Conservation (phyloP, 768 basidiomycete species). For the Lactarius hengduanensis region DNA sequence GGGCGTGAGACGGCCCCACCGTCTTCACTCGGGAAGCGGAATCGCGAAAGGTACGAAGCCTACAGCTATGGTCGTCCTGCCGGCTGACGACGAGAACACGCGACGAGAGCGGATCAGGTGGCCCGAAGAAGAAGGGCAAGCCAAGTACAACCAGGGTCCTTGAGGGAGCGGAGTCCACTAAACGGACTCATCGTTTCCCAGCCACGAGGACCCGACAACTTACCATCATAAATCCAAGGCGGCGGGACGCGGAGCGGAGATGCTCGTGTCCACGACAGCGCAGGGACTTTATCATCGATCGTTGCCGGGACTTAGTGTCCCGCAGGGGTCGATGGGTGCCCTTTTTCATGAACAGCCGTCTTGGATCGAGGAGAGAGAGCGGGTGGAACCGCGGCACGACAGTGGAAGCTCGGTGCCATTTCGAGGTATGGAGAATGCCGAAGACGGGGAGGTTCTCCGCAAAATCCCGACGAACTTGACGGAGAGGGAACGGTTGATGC, state of each 20-base stretch:
- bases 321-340: background rate
- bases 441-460: background rate
- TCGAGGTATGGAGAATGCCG: background rate
- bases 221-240: background rate
- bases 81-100: background rate
- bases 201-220: background rate
- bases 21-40: background rate
- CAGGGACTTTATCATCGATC: background rate
- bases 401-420: background rate
- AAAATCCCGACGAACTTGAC: background rate
- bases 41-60: background rate
- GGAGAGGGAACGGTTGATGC: background rate
- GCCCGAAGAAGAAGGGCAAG: background rate
- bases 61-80: background rate
- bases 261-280: background rate
- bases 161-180: background rate
- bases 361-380: background rate
- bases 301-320: background rate
- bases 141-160: background rate
- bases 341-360: background rate
- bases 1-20: background rate
- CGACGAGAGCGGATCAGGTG: background rate
- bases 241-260: background rate
- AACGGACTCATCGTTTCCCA: background rate
- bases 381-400: too few species aligned